Conservation (phyloP, 1,284 basidiomycete genomes). For the Megacollybia platyphylla region DNA sequence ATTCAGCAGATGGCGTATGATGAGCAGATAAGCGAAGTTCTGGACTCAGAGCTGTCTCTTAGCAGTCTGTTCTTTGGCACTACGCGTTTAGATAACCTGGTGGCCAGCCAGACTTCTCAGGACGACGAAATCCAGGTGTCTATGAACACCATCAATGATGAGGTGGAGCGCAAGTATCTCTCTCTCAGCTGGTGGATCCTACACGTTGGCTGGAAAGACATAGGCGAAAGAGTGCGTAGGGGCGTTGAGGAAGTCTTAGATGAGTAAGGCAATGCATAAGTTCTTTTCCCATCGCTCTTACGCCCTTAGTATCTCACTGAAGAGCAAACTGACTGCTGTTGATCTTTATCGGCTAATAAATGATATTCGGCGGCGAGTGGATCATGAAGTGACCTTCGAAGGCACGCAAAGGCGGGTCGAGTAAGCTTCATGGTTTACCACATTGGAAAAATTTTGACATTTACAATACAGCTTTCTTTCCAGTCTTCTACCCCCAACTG, state of each 20-base stretch:
- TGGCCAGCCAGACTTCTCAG: constrained; percentile 7
- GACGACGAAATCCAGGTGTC: constrained; percentile 12
- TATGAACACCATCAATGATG: background rate
- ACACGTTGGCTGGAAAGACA: constrained; percentile 79
- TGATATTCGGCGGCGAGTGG: constrained; percentile 64
- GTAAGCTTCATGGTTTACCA: constrained; percentile 17
- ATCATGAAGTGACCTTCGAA: constrained; percentile 57
- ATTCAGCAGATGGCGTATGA: constrained; percentile 52
- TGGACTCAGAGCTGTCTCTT: constrained; percentile 23
- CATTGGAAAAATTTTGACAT: background rate
- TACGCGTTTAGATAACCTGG: background rate
- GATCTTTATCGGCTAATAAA: constrained; percentile 60
- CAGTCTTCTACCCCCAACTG: constrained; percentile 59
- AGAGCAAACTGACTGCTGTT: constrained; percentile 51
- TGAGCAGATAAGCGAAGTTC: constrained; percentile 37
- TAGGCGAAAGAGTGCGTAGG: constrained; percentile 57
- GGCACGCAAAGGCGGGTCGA: constrained; percentile 43
- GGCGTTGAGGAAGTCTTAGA: constrained; percentile 76
- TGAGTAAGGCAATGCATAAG: constrained; percentile 30
- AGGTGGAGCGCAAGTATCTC: constrained; percentile 67
- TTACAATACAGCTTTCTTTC: constrained; percentile 47
- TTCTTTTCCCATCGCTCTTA: background rate
- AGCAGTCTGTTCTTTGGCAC: constrained; percentile 1
- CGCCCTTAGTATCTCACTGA: constrained; percentile 46
- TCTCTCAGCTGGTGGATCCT: constrained; percentile 88